Evolutionary conservation across 164 flowering plant species (phyloP), one percentile per base, ranked within the genome.

Genomic region (Magnolia officinalis): DNA sequence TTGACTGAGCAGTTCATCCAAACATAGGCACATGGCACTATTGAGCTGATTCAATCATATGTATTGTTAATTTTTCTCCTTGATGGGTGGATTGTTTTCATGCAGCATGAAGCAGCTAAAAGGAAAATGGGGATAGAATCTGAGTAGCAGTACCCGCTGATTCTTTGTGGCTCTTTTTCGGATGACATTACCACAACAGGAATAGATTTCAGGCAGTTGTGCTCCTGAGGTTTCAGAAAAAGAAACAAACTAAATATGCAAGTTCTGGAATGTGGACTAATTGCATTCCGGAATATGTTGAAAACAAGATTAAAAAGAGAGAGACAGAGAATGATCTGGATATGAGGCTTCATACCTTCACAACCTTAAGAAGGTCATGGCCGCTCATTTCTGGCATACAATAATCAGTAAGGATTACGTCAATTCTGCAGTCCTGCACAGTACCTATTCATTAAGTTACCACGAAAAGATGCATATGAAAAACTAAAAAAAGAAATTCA

Each of bases 141-240:
- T 58, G 52, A 50, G 74, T 6, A 59, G 11, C 24, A 58, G 14
- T 79, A 82, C 84, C 82, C 79, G 65, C 72, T 72, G 64, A 82
- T 82, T 77, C 82, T 79, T 63, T 77, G 72, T 23, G 74, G 80
- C 7, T 67, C 78, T 9, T 82, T 74, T 55, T 82, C 84, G 21
- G 82, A 79, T 77, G 84, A 79, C 80, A 82, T 75, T 64, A 82
- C 58, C n/a, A 82, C 84, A 52, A 82, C 82, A 14, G 84, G 84
- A 63, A 82, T 63, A 51, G 78, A 72, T 74, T 82, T 82, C 74
- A 82, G 51, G 51, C 37, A 58, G 70, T 61, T 75, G 71, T 79
- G 67, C 70, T 77, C 82, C 84, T 82, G 81, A 71, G 10, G 66
- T 67, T 69, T 63, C 75, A 31, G 14, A 70, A 23, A n/a, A 63